Percentiles rank a stretch among this genome's conserved stretches.
These are phyloP conservation scores for Trametes cinnabarina DNA, from an alignment of 768 basidiomycete genomes.

Conservation along the genomic window DNA sequence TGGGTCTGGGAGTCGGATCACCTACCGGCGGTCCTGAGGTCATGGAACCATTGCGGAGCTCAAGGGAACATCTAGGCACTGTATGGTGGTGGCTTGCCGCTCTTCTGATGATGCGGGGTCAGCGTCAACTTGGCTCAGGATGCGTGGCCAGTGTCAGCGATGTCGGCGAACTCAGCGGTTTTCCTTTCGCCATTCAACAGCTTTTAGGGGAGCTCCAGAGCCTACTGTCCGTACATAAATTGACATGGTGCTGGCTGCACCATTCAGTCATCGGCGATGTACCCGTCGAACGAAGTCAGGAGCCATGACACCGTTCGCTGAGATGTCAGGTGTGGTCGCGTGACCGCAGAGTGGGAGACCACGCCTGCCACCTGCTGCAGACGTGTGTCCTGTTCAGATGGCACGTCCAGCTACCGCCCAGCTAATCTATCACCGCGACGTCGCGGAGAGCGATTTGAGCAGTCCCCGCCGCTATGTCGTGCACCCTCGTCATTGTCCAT, in stretches of 20 bases:
- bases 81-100: neutral
- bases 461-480: neutral
- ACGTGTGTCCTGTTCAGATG: neutral
- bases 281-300: neutral
- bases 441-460: neutral
- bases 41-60: neutral
- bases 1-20: neutral
- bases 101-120: neutral
- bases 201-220: neutral
- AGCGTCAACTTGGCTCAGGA: conserved; percentile 9
- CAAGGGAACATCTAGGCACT: neutral
- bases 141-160: neutral
- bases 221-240: neutral
- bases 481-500: neutral
- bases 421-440: neutral
- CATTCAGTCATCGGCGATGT: conserved; percentile 1
- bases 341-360: conserved; percentile 1
- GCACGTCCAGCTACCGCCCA: neutral
- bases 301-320: neutral
- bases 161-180: neutral
- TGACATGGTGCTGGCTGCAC: neutral
- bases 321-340: neutral
- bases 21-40: neutral
- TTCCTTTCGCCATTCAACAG: no score
- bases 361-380: neutral